Percentiles rank a stretch among this genome's conserved stretches.
Evolutionary conservation across 208 protist species (phyloP).

Genomic region (Hexamita inflata): DNA sequence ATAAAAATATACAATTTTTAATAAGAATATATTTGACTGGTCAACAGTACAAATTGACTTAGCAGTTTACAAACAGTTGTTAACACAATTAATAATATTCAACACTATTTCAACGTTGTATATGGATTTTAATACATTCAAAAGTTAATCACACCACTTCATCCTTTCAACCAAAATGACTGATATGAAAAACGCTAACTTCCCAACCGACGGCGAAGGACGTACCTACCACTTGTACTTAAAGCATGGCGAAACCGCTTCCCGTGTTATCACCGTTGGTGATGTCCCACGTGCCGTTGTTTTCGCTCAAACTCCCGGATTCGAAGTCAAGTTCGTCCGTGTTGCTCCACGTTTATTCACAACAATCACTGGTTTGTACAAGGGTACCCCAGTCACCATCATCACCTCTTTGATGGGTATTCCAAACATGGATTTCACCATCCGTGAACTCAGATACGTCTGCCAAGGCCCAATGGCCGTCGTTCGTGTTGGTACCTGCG

Average conservation of each 20-base stretch:
- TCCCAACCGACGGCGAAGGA: constrained; percentile 46
- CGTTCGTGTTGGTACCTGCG: constrained; percentile 51
- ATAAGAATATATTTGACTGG: too few relatives aligned
- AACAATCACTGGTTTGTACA: constrained; percentile 42
- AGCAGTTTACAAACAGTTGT: too few relatives aligned
- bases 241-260: constrained; percentile 42
- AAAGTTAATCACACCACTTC: too few relatives aligned
- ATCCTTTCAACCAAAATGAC: too few relatives aligned
- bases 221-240: constrained; percentile 48
- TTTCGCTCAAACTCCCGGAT: constrained; percentile 33
- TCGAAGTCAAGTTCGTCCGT: constrained; percentile 19
- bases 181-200: constrained; percentile 39
- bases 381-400: constrained; percentile 46
- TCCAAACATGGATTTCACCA: constrained; percentile 52
- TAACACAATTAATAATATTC: too few relatives aligned
- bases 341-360: constrained; percentile 36
- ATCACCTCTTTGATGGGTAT: constrained; percentile 49
- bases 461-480: constrained; percentile 44
- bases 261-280: constrained; percentile 46
- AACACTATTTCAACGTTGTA: too few relatives aligned
- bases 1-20: too few relatives aligned
- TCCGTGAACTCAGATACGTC: constrained; percentile 43
- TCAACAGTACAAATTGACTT: too few relatives aligned
- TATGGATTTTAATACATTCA: too few relatives aligned
- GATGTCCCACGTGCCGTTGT: constrained; percentile 32